Evolutionary conservation across 495 filamentous ascomycete genomes (phyloP).

Genomic region (Hypoxylon rickii): DNA sequence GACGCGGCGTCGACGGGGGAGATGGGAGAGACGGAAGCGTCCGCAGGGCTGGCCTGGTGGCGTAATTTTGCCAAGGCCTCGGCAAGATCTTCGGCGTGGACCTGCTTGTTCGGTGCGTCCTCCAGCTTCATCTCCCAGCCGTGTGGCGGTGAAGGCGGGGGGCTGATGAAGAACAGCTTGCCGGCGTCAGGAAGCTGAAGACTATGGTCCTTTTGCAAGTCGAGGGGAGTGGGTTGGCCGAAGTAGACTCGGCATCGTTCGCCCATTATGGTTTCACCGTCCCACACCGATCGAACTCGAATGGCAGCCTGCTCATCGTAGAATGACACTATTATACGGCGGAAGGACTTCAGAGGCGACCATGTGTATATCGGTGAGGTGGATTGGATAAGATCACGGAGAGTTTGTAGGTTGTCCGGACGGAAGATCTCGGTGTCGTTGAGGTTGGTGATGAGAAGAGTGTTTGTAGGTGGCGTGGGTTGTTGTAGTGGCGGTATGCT

Average conservation of each 20-base stretch:
- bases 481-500: conserved; percentile 76
- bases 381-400: conserved; percentile 71
- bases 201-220: conserved; percentile 61
- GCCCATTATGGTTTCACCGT: conserved; percentile 70
- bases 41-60: conserved; percentile 39
- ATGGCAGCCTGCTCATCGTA: conserved; percentile 72
- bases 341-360: conserved; percentile 89
- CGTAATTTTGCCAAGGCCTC: conserved; percentile 73
- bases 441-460: conserved; percentile 91
- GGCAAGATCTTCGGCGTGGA: conserved; percentile 88
- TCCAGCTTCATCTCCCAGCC: conserved; percentile 92
- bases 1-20: conserved; percentile 40
- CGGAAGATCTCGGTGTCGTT: conserved; percentile 78
- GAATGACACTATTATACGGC: conserved; percentile 91
- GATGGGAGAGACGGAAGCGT: conserved; percentile 34
- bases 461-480: conserved; percentile 87
- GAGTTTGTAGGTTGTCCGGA: conserved; percentile 71
- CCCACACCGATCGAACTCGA: conserved; percentile 69
- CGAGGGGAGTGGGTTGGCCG: conserved; percentile 71
- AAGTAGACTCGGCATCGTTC: conserved; percentile 83
- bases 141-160: conserved; percentile 86
- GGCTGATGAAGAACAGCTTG: conserved; percentile 96
- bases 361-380: conserved; percentile 80
- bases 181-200: conserved; percentile 80
- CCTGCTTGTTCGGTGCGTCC: conserved; percentile 90